A percentile compares a stretch with the other conserved stretches of the same genome.
Conservation (phyloP, 257 asterid genomes). For the Primulina huaijiensis region DNA sequence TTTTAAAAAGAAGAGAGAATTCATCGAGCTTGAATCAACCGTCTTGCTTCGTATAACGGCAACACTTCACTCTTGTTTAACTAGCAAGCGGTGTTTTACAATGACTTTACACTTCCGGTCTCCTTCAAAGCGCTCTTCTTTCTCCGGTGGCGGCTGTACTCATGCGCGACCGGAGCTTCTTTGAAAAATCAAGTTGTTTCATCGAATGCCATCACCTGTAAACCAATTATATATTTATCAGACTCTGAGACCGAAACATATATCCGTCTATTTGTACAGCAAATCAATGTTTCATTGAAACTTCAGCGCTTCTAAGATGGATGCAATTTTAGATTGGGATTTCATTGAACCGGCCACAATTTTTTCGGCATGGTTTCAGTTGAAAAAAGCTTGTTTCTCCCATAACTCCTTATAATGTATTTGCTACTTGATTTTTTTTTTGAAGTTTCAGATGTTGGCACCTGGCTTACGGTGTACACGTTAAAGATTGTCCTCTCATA, state of each 20-base stretch:
- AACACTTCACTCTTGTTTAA: slow-evolving; percentile 17
- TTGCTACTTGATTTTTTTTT: background rate
- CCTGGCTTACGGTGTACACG: background rate
- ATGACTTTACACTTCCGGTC: slow-evolving; percentile 35
- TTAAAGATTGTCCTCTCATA: background rate
- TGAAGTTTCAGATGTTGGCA: background rate
- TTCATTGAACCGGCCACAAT: background rate
- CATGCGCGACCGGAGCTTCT: slow-evolving; percentile 30
- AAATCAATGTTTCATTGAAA: background rate
- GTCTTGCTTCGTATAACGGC: slow-evolving; percentile 3
- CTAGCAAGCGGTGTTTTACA: slow-evolving; percentile 45
- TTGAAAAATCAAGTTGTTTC: slow-evolving; percentile 35
- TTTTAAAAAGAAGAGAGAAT: too few relatives aligned
- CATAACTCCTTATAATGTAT: background rate
- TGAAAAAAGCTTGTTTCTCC: too few relatives aligned
- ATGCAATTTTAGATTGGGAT: background rate
- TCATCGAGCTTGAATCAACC: too few relatives aligned
- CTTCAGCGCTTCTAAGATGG: background rate
- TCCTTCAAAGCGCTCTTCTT: slow-evolving; percentile 22
- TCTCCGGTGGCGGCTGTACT: slow-evolving; percentile 25
- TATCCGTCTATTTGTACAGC: background rate
- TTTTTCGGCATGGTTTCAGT: background rate
- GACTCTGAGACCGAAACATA: background rate
- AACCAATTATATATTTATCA: slow-evolving; percentile 8
- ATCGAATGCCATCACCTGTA: slow-evolving; percentile 52